These are phyloP conservation scores for Rossbeevera mucosa DNA, from an alignment of 768 basidiomycete species.

Conservation along the genomic window DNA sequence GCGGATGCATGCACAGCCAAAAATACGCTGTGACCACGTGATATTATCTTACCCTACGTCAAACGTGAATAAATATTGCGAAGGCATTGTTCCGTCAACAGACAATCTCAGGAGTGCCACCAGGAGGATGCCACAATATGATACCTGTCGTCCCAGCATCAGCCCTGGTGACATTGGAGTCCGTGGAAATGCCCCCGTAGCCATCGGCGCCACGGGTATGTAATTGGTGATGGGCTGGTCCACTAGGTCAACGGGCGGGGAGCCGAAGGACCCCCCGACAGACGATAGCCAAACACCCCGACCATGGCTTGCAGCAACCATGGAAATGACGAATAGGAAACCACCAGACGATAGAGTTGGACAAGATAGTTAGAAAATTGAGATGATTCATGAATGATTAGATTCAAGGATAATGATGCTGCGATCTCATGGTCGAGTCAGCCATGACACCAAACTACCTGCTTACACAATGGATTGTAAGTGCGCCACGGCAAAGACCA, in stretches of 20 bases:
- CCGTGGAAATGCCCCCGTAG: neutral
- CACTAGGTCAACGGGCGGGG: slow-evolving; percentile 4
- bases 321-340: slow-evolving; percentile 21
- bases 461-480: too few species aligned
- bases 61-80: neutral
- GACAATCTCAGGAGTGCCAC: neutral
- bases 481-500: neutral
- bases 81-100: too few species aligned
- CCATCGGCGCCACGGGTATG: neutral
- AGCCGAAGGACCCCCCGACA: slow-evolving; percentile 28
- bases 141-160: neutral
- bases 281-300: slow-evolving; percentile 30
- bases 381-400: slow-evolving; percentile 27
- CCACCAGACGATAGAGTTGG: slow-evolving; percentile 32
- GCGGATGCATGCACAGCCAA: too few species aligned
- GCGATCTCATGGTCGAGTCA: too few species aligned
- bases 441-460: too few species aligned
- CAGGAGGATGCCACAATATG: neutral
- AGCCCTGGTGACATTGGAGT: neutral
- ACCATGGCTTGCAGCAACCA: slow-evolving; percentile 26
- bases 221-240: slow-evolving; percentile 17
- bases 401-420: slow-evolving; percentile 35
- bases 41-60: neutral
- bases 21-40: too few species aligned
- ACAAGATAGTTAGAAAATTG: neutral